phyloP scores from a whole-genome alignment of 768 basidiomycete species.

The Leccinum boreale region DNA sequence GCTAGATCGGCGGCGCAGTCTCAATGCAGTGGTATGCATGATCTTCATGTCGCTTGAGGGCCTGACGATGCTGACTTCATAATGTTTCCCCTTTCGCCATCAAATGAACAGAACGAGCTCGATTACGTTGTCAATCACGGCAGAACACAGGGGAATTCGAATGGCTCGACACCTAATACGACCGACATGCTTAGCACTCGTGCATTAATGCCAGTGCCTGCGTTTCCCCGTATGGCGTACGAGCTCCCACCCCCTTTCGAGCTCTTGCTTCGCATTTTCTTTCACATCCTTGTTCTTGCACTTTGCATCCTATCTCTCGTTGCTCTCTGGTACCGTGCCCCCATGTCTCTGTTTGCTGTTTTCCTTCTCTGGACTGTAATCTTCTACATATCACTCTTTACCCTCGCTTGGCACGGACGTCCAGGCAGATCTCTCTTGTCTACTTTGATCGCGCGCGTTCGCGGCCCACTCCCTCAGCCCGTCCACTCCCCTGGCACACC shows the following conservation, averaged over 20 bases:
- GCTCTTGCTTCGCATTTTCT: conserved; percentile 45
- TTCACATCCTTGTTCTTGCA: conserved; percentile 58
- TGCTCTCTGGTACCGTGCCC: conserved; percentile 56
- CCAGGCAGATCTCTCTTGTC: conserved; percentile 59
- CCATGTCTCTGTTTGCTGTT: conserved; percentile 53
- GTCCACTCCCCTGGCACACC: conserved; percentile 35
- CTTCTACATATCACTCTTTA: conserved; percentile 55
- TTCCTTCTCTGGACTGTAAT: conserved; percentile 60
- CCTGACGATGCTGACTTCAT: conserved; percentile 21
- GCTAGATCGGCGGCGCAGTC: conserved; percentile 69
- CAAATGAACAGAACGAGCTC: conserved; percentile 57
- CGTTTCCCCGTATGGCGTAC: conserved; percentile 20
- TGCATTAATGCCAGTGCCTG: conserved; percentile 31
- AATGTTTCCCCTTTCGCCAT: conserved; percentile 10
- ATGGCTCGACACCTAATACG: conserved; percentile 48
- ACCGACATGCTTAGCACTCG: conserved; percentile 46
- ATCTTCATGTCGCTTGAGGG: conserved; percentile 12
- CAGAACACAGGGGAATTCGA: conserved; percentile 38
- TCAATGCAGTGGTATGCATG: conserved; percentile 62
- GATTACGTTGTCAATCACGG: conserved; percentile 64
- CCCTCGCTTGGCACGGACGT: conserved; percentile 55
- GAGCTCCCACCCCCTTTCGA: conserved; percentile 38
- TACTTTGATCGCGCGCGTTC: conserved; percentile 44
- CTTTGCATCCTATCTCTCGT: conserved; percentile 55
- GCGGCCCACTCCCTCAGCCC: conserved; percentile 28